Conservation (phyloP, 345 rosid species). For the Raphanus raphanistrum region DNA sequence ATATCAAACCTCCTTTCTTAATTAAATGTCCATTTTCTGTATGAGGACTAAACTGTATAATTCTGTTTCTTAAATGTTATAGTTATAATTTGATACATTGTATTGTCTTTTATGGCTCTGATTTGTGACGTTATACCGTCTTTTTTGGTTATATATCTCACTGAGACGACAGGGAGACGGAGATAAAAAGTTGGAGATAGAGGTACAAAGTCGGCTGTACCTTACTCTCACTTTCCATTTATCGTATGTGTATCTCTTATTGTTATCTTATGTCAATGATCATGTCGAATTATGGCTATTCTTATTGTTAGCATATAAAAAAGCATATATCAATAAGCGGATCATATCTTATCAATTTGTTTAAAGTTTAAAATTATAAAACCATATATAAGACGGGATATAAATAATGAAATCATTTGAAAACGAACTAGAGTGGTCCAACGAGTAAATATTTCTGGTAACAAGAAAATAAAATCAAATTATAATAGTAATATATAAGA, state of each 20-base stretch:
- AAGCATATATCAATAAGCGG: not conserved
- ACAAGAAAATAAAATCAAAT: not conserved
- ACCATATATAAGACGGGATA: not conserved
- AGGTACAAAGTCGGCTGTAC: not conserved
- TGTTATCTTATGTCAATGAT: not conserved
- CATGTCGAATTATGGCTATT: not conserved
- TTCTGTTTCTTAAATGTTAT: not conserved
- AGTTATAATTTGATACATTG: not conserved
- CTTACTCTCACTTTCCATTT: not conserved
- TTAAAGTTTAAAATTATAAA: not conserved
- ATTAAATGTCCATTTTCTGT: not conserved
- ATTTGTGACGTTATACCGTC: not conserved
- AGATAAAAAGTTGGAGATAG: not conserved
- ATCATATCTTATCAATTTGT: not conserved
- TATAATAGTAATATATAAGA: constrained; percentile 2
- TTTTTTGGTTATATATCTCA: not conserved
- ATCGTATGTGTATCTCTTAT: not conserved
- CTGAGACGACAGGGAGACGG: not conserved
- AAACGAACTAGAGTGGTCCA: not conserved
- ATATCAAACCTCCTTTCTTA: not conserved
- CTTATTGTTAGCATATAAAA: not conserved
- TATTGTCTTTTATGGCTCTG: not conserved
- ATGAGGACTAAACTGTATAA: not conserved
- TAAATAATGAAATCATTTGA: not conserved
- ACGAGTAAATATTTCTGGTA: constrained; percentile 6